These are phyloP conservation scores for Fusarium nisikadoi DNA, from an alignment of 2,329 filamentous ascomycete species.

Conservation along the genomic window DNA sequence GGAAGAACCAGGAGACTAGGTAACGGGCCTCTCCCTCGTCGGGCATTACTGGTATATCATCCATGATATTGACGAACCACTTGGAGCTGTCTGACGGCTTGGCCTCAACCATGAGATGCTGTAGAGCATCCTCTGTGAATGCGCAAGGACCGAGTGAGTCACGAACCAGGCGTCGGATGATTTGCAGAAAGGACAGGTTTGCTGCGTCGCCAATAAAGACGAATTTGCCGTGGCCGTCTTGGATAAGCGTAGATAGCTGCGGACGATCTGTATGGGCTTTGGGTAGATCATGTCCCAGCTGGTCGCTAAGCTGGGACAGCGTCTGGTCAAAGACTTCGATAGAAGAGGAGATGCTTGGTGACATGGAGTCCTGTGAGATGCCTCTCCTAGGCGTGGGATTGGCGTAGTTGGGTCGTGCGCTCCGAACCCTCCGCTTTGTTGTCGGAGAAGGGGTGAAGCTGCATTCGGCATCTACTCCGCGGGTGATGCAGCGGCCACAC, in stretches of 20 bases:
- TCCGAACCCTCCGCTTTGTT: not conserved
- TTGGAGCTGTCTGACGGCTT: not conserved
- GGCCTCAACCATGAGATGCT: not conserved
- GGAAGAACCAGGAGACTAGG: not conserved
- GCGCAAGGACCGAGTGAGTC: not conserved
- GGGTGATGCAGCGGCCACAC: not conserved
- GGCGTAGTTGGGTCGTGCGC: not conserved
- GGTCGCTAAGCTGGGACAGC: not conserved
- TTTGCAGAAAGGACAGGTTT: not conserved
- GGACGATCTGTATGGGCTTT: too few species aligned
- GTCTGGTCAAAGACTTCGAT: not conserved
- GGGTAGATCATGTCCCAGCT: too few species aligned
- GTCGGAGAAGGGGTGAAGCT: not conserved
- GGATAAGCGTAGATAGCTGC: not conserved
- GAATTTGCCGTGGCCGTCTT: not conserved
- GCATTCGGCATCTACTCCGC: not conserved
- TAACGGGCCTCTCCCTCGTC: not conserved
- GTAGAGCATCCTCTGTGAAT: not conserved
- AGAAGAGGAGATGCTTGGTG: not conserved
- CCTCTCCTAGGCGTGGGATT: accelerated
- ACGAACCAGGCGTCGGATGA: not conserved
- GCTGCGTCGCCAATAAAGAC: not conserved
- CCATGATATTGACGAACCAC: not conserved
- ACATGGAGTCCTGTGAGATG: not conserved
- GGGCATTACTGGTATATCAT: not conserved